Conservation (phyloP, 164 flowering plant genomes). For the Chimonanthus praecox region DNA sequence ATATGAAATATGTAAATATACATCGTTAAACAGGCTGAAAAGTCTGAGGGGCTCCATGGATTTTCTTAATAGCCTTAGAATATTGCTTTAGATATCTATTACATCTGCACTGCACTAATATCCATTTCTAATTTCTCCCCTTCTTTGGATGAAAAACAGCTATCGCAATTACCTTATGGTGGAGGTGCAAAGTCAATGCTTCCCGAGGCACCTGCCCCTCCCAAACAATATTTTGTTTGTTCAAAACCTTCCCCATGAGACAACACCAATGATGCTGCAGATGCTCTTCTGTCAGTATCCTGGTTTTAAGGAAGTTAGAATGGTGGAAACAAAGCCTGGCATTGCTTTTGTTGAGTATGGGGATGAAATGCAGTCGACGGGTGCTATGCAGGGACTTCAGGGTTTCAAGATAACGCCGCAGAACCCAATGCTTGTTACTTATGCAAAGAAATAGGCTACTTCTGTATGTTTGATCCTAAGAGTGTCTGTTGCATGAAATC, state of each 20-base stretch:
- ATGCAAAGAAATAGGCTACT: constrained; percentile 73
- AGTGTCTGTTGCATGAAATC: too few relatives aligned
- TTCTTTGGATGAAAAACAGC: constrained; percentile 28
- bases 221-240: constrained; percentile 82
- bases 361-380: constrained; percentile 77
- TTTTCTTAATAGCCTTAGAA: not conserved
- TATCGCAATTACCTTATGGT: constrained; percentile 67
- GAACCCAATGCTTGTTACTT: constrained; percentile 75
- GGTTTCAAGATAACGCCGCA: constrained; percentile 69
- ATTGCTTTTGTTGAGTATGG: constrained; percentile 90
- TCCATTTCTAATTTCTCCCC: not conserved
- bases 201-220: constrained; percentile 94
- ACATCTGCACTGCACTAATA: not conserved
- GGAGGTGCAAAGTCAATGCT: constrained; percentile 59
- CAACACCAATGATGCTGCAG: constrained; percentile 81
- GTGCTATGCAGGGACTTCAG: constrained; percentile 83
- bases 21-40: too few relatives aligned
- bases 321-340: constrained; percentile 95
- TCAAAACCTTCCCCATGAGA: constrained; percentile 90
- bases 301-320: constrained; percentile 93
- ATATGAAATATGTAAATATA: too few relatives aligned
- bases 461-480: not conserved
- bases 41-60: too few relatives aligned
- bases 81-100: too few relatives aligned
- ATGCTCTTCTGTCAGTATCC: constrained; percentile 76